Conservation (phyloP, 768 basidiomycete species). For the Chiua virens region DNA sequence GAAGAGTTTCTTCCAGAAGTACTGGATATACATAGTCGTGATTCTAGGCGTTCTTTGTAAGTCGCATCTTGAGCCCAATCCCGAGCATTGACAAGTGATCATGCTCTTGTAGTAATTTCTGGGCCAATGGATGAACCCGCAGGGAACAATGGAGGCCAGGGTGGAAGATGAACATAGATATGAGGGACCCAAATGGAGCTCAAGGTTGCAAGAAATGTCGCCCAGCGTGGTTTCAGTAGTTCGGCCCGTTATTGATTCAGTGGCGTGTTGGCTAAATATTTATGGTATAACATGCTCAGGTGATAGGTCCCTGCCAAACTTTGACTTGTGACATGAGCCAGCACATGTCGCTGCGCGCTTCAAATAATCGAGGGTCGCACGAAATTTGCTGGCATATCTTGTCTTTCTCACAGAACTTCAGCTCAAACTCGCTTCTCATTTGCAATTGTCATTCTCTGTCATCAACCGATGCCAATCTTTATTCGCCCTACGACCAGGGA, state of each 20-base stretch:
- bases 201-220: too few species aligned
- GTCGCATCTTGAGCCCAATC: constrained; percentile 24
- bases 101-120: constrained; percentile 23
- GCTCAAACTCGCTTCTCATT: neutral
- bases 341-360: neutral
- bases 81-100: neutral
- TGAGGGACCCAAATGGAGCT: neutral
- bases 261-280: constrained; percentile 18
- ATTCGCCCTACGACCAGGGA: constrained; percentile 57
- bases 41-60: constrained; percentile 57
- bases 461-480: constrained; percentile 34
- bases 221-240: neutral
- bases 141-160: constrained; percentile 17
- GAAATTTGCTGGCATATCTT: constrained; percentile 1
- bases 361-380: neutral
- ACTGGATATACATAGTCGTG: constrained; percentile 81
- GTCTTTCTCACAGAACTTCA: neutral
- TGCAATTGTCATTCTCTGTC: neutral
- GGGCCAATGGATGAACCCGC: constrained; percentile 31
- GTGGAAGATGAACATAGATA: constrained; percentile 21
- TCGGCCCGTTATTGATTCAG: neutral
- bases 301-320: constrained; percentile 1
- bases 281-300: constrained; percentile 12
- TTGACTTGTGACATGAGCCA: neutral
- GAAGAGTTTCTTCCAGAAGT: constrained; percentile 83